Evolutionary conservation across 352 stramenopile genomes (phyloP).

Genomic region (Achlya hypogyna): DNA sequence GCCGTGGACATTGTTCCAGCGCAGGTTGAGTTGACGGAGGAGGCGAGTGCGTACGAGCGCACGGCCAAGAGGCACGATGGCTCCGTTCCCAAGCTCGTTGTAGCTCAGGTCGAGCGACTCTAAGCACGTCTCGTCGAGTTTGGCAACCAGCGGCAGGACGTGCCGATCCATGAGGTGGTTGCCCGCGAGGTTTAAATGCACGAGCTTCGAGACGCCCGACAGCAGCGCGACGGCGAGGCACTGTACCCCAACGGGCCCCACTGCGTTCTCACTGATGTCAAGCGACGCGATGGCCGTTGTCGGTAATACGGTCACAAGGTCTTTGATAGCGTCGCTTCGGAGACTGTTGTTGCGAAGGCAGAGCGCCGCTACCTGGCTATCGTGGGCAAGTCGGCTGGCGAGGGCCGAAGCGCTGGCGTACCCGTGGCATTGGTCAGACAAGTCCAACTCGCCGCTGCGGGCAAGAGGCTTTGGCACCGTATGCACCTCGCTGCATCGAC

Average conservation of each 20-base stretch:
- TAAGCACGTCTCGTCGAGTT: background rate
- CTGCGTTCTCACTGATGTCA: background rate
- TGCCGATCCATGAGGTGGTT: constrained; percentile 3
- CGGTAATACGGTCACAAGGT: background rate
- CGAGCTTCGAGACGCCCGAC: background rate
- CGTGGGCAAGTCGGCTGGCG: background rate
- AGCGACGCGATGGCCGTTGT: background rate
- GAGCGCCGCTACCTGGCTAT: background rate
- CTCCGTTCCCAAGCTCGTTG: background rate
- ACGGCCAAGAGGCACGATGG: background rate
- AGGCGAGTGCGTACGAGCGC: background rate
- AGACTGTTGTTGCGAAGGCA: background rate
- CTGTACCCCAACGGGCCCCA: background rate
- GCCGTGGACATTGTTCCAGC: background rate
- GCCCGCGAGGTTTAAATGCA: background rate
- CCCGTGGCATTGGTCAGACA: background rate
- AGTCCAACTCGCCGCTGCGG: background rate
- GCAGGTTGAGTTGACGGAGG: background rate
- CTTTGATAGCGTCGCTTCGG: background rate
- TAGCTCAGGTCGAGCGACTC: background rate
- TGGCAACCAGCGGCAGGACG: background rate
- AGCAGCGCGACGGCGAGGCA: background rate
- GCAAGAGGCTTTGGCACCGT: background rate
- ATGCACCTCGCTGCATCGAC: background rate
- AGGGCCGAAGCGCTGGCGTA: background rate